A percentile compares a stretch with the other conserved stretches of the same genome.
Evolutionary conservation across 768 basidiomycete species (phyloP).

Genomic region (Boletellus ananiceps): DNA sequence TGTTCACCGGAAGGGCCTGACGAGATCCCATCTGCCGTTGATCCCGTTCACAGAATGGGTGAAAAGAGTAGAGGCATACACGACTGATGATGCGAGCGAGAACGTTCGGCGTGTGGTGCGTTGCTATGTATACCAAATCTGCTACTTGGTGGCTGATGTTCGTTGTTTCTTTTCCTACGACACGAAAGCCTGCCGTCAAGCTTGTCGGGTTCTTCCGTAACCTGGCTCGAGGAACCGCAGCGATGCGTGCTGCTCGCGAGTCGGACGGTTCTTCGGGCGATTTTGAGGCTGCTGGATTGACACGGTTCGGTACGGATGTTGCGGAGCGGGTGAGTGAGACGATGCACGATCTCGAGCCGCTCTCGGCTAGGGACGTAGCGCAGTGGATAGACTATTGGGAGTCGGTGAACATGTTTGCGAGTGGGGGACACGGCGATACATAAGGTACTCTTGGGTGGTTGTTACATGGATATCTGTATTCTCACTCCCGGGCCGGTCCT

Average conservation of each 20-base stretch:
- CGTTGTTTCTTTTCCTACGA: too few relatives aligned
- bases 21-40: conserved; percentile 22
- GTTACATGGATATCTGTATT: too few relatives aligned
- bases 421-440: background rate
- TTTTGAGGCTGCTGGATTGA: conserved; percentile 3
- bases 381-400: conserved; percentile 41
- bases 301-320: conserved; percentile 26
- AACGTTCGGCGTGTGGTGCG: conserved; percentile 29
- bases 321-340: conserved; percentile 31
- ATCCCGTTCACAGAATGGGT: conserved; percentile 33
- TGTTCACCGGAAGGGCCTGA: conserved; percentile 5
- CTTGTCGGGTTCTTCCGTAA: conserved; percentile 27
- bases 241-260: background rate
- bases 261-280: background rate
- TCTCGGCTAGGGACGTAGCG: conserved; percentile 18
- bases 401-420: conserved; percentile 21
- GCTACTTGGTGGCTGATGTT: too few relatives aligned
- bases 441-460: too few relatives aligned
- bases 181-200: conserved; percentile 32
- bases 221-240: conserved; percentile 17
- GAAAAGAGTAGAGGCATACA: conserved; percentile 11
- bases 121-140: background rate
- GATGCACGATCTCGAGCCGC: conserved; percentile 25
- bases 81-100: conserved; percentile 14
- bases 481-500: too few relatives aligned